Conservation (phyloP, 208 protist species). For the Endotrypanum monterogeii region DNA sequence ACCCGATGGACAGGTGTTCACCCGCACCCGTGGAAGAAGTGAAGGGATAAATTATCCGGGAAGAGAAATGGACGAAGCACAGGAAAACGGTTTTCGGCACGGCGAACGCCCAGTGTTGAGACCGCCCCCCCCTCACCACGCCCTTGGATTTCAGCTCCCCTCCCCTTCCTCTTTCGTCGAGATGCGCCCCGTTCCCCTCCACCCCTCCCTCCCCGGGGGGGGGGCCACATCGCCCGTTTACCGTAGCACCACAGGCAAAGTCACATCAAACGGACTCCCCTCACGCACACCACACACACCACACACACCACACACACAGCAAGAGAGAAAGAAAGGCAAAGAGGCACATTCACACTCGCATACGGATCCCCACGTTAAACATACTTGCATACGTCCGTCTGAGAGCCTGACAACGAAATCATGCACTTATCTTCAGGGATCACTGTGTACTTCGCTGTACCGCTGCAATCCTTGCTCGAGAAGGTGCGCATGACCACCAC, state of each 20-base stretch:
- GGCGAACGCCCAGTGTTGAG: not conserved
- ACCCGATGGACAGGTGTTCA: not conserved
- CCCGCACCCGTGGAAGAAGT: too few species aligned
- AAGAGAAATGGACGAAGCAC: not conserved
- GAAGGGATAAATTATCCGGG: too few species aligned
- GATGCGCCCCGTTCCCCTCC: not conserved
- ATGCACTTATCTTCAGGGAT: conserved; percentile 21
- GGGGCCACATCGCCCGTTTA: not conserved
- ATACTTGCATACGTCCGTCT: conserved; percentile 9
- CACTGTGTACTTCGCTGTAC: conserved; percentile 12
- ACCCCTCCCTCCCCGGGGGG: too few species aligned
- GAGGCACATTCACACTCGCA: not conserved
- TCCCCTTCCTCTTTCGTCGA: not conserved
- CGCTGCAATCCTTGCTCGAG: conserved; percentile 31
- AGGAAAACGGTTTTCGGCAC: not conserved
- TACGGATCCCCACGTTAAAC: not conserved
- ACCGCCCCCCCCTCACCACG: not conserved
- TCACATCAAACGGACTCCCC: not conserved
- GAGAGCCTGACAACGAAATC: conserved; percentile 8
- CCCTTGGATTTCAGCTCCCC: not conserved
- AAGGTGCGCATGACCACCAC: conserved; percentile 37
- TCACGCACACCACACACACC: not conserved
- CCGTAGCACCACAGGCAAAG: not conserved
- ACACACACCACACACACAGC: conserved; percentile 1
- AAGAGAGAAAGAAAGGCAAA: too few species aligned